phyloP scores from a whole-genome alignment of 345 rosid species.

The Camelina laxa region DNA sequence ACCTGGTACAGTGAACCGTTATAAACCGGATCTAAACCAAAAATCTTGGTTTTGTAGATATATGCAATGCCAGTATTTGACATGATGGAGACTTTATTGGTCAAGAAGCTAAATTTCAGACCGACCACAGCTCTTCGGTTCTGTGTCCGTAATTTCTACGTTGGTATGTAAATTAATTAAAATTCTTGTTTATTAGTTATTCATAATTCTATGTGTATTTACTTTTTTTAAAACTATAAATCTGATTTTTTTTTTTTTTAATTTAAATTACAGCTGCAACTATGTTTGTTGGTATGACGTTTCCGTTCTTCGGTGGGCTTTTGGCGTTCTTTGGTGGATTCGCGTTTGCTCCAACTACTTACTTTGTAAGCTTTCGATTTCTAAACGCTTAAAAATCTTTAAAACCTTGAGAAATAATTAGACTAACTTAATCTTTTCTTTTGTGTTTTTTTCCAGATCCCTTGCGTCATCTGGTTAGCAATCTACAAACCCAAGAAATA shows the following conservation, averaged over 20 bases:
- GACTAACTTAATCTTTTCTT: neutral
- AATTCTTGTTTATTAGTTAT: neutral
- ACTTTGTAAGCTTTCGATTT: conserved; percentile 56
- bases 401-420: neutral
- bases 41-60: conserved; percentile 45
- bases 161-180: conserved; percentile 50
- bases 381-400: neutral
- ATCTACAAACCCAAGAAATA: conserved; percentile 71
- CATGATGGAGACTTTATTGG: conserved; percentile 73
- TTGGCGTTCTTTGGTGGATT: conserved; percentile 90
- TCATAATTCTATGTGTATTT: neutral
- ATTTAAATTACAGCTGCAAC: conserved; percentile 54
- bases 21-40: neutral
- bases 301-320: conserved; percentile 83
- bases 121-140: conserved; percentile 58
- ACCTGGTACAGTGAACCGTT: neutral
- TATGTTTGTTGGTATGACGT: conserved; percentile 68
- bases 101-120: conserved; percentile 60
- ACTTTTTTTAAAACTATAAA: neutral
- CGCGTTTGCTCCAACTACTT: conserved; percentile 85
- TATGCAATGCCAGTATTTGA: conserved; percentile 85
- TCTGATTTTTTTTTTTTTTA: neutral
- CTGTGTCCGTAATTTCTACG: conserved; percentile 54
- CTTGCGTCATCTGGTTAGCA: conserved; percentile 79
- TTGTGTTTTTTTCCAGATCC: conserved; percentile 58